Evolutionary conservation across 2,329 filamentous ascomycete species (phyloP).

Genomic region (Epichloe gansuensis): DNA sequence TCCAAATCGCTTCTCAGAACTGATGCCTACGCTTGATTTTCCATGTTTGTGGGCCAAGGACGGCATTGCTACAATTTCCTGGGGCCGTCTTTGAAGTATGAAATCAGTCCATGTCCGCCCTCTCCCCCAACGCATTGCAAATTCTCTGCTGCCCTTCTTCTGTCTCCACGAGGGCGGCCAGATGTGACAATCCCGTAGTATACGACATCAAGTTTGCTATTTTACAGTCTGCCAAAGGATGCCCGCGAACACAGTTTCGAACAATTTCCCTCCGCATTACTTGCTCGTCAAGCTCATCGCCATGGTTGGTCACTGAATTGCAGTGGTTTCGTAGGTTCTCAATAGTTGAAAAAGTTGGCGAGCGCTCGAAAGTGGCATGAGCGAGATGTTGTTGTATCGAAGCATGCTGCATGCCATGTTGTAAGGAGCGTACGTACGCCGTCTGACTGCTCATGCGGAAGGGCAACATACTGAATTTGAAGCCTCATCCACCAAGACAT

Average conservation of each 20-base stretch:
- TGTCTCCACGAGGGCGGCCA: conserved; percentile 14
- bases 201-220: conserved; percentile 18
- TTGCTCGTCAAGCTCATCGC: not conserved
- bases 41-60: not conserved
- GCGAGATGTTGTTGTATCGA: conserved; percentile 21
- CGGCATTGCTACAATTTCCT: not conserved
- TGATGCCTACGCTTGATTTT: not conserved
- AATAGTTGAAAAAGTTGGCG: conserved; percentile 25
- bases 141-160: conserved; percentile 11
- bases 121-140: conserved; percentile 17
- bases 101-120: conserved; percentile 18
- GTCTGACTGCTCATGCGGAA: not conserved
- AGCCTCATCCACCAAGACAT: conserved; percentile 28
- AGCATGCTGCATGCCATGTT: conserved; percentile 18
- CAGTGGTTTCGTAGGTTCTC: conserved; percentile 23
- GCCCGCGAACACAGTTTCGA: conserved; percentile 16
- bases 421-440: not conserved
- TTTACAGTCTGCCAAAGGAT: conserved; percentile 15
- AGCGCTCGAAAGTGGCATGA: conserved; percentile 30
- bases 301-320: not conserved
- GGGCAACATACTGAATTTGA: conserved; percentile 28
- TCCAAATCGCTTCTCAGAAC: not conserved
- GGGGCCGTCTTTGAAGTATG: conserved; percentile 17
- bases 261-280: not conserved
- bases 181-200: conserved; percentile 14